Evolutionary conservation across 2,329 filamentous ascomycete species (phyloP), one percentile per base, ranked within the genome.

Genomic region (Nemania abortiva): DNA sequence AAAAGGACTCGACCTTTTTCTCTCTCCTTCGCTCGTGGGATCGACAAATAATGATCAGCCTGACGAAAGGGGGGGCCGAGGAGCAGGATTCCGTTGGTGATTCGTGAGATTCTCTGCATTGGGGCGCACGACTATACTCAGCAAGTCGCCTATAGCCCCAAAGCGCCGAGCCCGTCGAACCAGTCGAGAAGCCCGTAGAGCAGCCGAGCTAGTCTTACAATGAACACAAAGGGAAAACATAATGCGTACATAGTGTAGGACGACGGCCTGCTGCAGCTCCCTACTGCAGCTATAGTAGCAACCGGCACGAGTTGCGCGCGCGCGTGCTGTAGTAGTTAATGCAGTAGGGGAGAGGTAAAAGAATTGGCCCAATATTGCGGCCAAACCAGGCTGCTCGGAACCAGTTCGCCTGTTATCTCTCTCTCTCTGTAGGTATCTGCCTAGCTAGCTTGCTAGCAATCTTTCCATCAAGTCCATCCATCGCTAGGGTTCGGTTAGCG

Each of bases 1-100:
- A 50, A 52, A 22, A 18, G 37, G n/a, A n/a, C n/a, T 24, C 50
- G 42, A 39, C 49, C 34, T 37, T 37, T 37, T 37, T 45, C 15
- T 45, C 15, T 15, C 18, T 27, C 2, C 7, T 6, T 62, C 37
- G 31, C 58, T 37, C 29, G 52, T 15, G 29, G 45, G 66, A 65
- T 61, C 66, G 62, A 65, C 66, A 54, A 68, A 65, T 65, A 24
- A 68, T 18, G 42, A 65, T 59, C 66, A 58, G n/a, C 66, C 58
- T 57, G 45, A 18, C 37, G 29, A 63, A 63, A 63, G 45, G 42
- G 52, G 20, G 49, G 57, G 59, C 54, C 52, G 57, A 52, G 50
- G 39, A 42, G 13, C 29, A 29, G 42, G 29, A 37, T 62, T 55
- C 24, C 39, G 60, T 57, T 49, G 64, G 45, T 64, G 55, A 65